Evolutionary conservation across 768 basidiomycete genomes (phyloP).

Genomic region (Kockovaella imperatae): DNA sequence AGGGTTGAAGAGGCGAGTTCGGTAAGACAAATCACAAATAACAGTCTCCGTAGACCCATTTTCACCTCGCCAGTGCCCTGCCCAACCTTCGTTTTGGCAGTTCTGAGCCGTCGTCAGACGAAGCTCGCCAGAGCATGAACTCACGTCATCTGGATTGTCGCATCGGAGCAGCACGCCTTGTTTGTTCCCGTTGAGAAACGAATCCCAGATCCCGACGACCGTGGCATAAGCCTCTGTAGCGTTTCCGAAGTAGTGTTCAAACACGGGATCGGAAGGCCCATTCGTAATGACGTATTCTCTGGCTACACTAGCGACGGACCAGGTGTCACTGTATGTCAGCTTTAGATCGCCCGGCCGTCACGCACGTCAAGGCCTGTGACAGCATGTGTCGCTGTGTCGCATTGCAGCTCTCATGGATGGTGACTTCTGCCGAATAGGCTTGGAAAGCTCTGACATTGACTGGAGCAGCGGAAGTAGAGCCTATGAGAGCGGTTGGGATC

Average conservation of each 20-base stretch:
- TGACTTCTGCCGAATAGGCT: conserved; percentile 17
- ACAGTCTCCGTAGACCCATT: conserved; percentile 44
- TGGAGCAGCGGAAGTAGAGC: conserved; percentile 13
- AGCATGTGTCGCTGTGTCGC: conserved; percentile 31
- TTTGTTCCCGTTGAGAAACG: conserved; percentile 35
- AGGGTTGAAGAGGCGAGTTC: conserved; percentile 24
- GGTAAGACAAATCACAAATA: conserved; percentile 40
- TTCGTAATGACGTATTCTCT: conserved; percentile 27
- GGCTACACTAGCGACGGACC: conserved; percentile 24
- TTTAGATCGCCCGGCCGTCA: background rate
- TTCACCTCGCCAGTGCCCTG: conserved; percentile 43
- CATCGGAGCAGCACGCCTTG: conserved; percentile 38
- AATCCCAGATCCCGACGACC: conserved; percentile 33
- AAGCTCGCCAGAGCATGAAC: background rate
- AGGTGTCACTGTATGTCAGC: conserved; percentile 24
- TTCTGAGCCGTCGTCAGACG: background rate
- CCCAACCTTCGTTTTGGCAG: conserved; percentile 23
- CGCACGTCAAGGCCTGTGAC: conserved; percentile 25
- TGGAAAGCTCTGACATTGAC: conserved; percentile 20
- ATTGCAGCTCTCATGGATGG: conserved; percentile 34
- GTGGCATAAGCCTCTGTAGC: conserved; percentile 12
- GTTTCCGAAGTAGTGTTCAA: conserved; percentile 40
- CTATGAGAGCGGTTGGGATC: conserved; percentile 13
- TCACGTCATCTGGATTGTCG: conserved; percentile 39
- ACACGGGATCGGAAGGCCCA: conserved; percentile 34